Evolutionary conservation across 108 stramenopile species (phyloP).

Genomic region (Skeletonema tropicum): DNA sequence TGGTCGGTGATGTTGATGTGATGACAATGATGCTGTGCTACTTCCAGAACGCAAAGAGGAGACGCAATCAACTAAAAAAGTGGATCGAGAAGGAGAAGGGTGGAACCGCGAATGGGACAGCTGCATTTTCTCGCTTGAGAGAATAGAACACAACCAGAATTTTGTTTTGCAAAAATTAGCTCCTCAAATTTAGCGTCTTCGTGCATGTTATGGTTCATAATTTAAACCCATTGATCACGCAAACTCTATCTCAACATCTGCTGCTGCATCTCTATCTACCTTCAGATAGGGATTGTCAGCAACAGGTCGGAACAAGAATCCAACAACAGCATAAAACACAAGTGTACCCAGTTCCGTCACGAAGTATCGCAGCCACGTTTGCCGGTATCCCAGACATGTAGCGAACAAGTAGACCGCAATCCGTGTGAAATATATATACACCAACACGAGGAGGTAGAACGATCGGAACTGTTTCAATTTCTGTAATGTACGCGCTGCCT

Average conservation of each 20-base stretch:
- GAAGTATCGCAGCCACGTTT: conserved; percentile 89
- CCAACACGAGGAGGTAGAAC: conserved; percentile 94
- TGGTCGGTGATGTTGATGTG: too few relatives aligned
- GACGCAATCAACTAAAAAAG: too few relatives aligned
- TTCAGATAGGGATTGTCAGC: conserved; percentile 83
- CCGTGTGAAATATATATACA: conserved; percentile 96
- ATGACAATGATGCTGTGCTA: too few relatives aligned
- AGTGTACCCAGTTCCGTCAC: conserved; percentile 86
- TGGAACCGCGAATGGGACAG: too few relatives aligned
- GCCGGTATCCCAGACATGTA: conserved; percentile 81
- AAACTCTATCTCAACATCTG: conserved; percentile 44
- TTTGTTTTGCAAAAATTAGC: too few relatives aligned
- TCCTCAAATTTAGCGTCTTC: not conserved
- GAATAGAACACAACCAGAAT: too few relatives aligned
- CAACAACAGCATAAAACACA: conserved; percentile 90
- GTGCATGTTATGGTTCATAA: not conserved
- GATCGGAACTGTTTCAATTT: conserved; percentile 92
- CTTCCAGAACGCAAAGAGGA: too few relatives aligned
- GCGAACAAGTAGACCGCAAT: conserved; percentile 93
- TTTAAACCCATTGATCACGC: not conserved
- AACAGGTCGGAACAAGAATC: conserved; percentile 84
- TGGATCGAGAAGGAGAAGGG: too few relatives aligned
- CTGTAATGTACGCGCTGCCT: conserved; percentile 52
- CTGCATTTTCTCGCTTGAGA: too few relatives aligned
- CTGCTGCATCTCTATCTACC: conserved; percentile 30